phyloP scores from a whole-genome alignment of 371 early-diverging fungal genomes.

The Pancytospora epiphaga region DNA sequence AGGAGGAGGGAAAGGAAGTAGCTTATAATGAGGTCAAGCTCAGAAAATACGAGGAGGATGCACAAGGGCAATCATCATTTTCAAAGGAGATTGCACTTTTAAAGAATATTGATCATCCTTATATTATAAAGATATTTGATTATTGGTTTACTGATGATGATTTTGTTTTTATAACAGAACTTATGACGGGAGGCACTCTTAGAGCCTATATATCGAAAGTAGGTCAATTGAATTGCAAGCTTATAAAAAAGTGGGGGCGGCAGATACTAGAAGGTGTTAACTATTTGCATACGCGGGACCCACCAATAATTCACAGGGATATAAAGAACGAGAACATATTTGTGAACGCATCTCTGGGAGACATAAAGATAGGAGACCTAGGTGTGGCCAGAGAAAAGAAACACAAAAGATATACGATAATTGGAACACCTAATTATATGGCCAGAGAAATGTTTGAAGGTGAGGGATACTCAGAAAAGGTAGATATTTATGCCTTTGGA shows the following conservation, averaged over 20 bases:
- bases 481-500: constrained; percentile 82
- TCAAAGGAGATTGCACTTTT: constrained; percentile 64
- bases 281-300: constrained; percentile 69
- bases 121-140: constrained; percentile 70
- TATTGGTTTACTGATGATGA: constrained; percentile 66
- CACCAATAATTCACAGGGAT: constrained; percentile 76
- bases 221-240: constrained; percentile 56
- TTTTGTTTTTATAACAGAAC: constrained; percentile 76
- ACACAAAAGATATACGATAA: constrained; percentile 71
- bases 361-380: constrained; percentile 81
- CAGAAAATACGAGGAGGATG: constrained; percentile 65
- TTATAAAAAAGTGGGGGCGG: constrained; percentile 45
- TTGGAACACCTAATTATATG: constrained; percentile 78
- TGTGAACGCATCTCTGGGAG: constrained; percentile 75
- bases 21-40: constrained; percentile 73
- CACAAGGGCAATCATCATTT: constrained; percentile 65
- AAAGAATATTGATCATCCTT: constrained; percentile 70
- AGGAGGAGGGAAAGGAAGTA: constrained; percentile 76
- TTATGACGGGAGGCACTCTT: constrained; percentile 76
- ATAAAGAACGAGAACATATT: constrained; percentile 70
- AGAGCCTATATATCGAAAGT: constrained; percentile 65
- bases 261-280: constrained; percentile 66
- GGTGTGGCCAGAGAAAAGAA: constrained; percentile 72
- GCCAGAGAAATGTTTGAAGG: constrained; percentile 63
- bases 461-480: constrained; percentile 72